Evolutionary conservation across 768 basidiomycete genomes (phyloP), one percentile per base, ranked within the genome.

Genomic region (Mrakia blollopis): DNA sequence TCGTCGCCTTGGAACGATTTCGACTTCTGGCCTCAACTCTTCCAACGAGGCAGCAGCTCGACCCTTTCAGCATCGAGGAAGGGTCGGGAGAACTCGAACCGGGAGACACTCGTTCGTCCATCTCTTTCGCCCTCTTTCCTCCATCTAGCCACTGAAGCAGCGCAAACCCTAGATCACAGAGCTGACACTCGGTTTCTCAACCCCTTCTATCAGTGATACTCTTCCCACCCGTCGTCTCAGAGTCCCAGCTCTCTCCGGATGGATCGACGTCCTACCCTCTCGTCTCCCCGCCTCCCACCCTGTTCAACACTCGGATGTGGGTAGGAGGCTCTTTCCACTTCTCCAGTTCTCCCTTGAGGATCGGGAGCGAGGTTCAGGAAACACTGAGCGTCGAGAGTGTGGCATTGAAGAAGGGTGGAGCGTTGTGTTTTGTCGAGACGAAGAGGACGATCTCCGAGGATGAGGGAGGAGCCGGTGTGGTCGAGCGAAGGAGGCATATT

Each of bases 271-370:
- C 63, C 32, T 39, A 35, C 63, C 63, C 63, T 65, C 32, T 65
- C 16, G 35, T 35, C 28, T 65, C 63, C 30, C 63, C 63, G 11
- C 63, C 63, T 14, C 63, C 63, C 32, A 35, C 30, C 63, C 28
- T 65, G 16, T 35, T 65, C 63, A 65, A 65, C 63, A 65, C 63
- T 37, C 63, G 63, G 16, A 65, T 65, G 63, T 65, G 63, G 63
- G 63, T 65, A 16, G 63, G 63, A 39, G 63, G 63, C 7, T 65
- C 63, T 16, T 65, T 65, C 63, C 21, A 21, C 63, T 65, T 65
- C 63, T 32, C 63, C 28, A 37, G 23, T 32, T 2, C 14, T 16
- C 32, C 32, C 7, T 21, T 65, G 32, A 65, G 30, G 30, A 8
- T 65, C 18, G 63, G 63, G 39, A 21, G 32, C 3, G 11, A 37